These are phyloP conservation scores for Infundibulicybe gibba DNA, from an alignment of 768 basidiomycete species.

Conservation along the genomic window DNA sequence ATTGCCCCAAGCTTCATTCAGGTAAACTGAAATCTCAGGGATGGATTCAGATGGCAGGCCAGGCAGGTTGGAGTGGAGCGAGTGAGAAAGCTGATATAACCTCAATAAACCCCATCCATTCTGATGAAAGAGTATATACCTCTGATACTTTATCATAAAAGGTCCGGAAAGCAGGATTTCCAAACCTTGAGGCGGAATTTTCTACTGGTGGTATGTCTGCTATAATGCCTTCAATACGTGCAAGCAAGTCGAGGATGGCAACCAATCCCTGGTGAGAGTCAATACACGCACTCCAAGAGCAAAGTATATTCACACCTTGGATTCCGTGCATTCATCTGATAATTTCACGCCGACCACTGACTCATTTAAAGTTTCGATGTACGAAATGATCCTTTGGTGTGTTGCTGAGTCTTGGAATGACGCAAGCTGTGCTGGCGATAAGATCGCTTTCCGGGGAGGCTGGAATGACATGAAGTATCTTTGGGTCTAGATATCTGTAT, in stretches of 20 bases:
- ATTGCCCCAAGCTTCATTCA: slow-evolving; percentile 90
- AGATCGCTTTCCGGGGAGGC: slow-evolving; percentile 66
- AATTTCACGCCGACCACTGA: slow-evolving; percentile 76
- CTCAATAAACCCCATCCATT: neutral
- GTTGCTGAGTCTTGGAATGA: slow-evolving; percentile 79
- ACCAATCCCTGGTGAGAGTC: slow-evolving; percentile 48
- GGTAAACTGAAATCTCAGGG: slow-evolving; percentile 74
- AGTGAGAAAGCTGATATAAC: slow-evolving; percentile 40
- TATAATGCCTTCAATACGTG: slow-evolving; percentile 62
- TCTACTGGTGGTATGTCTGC: slow-evolving; percentile 79
- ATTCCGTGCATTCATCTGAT: slow-evolving; percentile 52
- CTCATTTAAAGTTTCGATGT: slow-evolving; percentile 74
- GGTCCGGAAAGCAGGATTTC: slow-evolving; percentile 92
- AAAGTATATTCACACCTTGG: slow-evolving; percentile 46
- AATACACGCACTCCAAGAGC: slow-evolving; percentile 1
- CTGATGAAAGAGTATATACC: slow-evolving; percentile 31
- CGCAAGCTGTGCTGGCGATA: slow-evolving; percentile 72
- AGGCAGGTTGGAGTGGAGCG: slow-evolving; percentile 57
- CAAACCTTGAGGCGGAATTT: slow-evolving; percentile 89
- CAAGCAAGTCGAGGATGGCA: slow-evolving; percentile 61
- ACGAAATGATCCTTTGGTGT: slow-evolving; percentile 60
- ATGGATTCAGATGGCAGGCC: slow-evolving; percentile 55
- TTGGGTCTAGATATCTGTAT: too few relatives aligned
- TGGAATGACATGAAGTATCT: slow-evolving; percentile 31
- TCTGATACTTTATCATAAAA: slow-evolving; percentile 83